Conservation (phyloP, 164 flowering plant species). For the Annona squamosa region DNA sequence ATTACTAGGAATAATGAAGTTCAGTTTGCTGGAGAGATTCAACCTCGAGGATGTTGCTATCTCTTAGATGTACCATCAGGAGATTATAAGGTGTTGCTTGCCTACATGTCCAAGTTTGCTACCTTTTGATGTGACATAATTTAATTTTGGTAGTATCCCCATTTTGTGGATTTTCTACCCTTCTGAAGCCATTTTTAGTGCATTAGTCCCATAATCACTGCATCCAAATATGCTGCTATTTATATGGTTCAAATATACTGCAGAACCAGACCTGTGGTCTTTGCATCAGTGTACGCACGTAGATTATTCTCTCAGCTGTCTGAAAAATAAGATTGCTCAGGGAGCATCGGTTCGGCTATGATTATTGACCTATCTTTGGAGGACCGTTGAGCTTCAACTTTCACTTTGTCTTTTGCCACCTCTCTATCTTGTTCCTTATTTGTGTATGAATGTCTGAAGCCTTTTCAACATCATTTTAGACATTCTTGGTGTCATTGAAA, state of each 20-base stretch:
- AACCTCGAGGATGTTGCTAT: conserved; percentile 68
- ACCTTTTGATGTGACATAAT: neutral
- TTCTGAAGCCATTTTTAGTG: neutral
- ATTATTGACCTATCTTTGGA: neutral
- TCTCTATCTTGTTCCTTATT: neutral
- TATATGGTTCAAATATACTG: no score
- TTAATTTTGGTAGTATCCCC: neutral
- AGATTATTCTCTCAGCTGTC: no score
- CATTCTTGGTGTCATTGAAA: neutral
- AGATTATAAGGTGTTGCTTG: conserved; percentile 52
- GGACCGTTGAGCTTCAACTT: neutral
- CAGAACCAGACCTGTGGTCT: no score
- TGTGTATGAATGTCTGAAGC: neutral
- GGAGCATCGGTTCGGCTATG: neutral
- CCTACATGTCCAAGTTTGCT: neutral
- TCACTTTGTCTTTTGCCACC: neutral
- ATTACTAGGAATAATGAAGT: conserved; percentile 78
- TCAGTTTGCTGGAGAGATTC: conserved; percentile 93
- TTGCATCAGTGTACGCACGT: no score
- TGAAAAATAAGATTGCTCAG: no score
- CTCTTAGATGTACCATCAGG: conserved; percentile 43
- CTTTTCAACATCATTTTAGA: neutral
- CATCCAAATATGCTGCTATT: no score
- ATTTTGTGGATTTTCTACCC: neutral
- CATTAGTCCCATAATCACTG: neutral